Evolutionary conservation across 176 grass and related monocot species (phyloP).

Genomic region (Oryza punctata): DNA sequence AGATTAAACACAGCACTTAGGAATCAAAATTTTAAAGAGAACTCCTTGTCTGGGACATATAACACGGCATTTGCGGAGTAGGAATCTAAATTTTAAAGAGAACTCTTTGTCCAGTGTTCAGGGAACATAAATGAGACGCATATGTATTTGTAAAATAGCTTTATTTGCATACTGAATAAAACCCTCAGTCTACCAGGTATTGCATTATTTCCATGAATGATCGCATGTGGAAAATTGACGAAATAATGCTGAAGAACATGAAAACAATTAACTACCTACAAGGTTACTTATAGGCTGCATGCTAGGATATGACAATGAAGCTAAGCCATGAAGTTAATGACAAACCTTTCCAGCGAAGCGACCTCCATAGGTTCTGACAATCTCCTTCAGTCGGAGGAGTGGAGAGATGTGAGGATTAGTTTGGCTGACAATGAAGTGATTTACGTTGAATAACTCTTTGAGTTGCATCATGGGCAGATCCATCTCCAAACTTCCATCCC

Average conservation of each 20-base stretch:
- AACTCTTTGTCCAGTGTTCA: not conserved
- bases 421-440: conserved; percentile 97
- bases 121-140: not conserved
- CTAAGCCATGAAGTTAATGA: not conserved
- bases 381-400: conserved; percentile 78
- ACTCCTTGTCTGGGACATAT: not conserved
- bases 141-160: not conserved
- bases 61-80: not conserved
- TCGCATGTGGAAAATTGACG: not conserved
- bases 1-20: conserved; percentile 17
- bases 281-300: not conserved
- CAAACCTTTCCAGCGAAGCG: conserved; percentile 94
- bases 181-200: not conserved
- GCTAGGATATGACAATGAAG: conserved; percentile 21
- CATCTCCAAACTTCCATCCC: conserved; percentile 94
- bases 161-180: not conserved
- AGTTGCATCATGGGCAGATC: conserved; percentile 92
- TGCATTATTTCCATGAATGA: not conserved
- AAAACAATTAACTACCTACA: not conserved
- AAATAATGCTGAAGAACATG: not conserved
- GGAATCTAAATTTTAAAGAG: not conserved
- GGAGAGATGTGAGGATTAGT: conserved; percentile 94
- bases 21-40: not conserved
- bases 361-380: conserved; percentile 74
- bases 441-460: conserved; percentile 96